Percentiles rank a stretch among this genome's conserved stretches.
phyloP scores from a whole-genome alignment of 139 green algal genomes.

The Edaphochlamys debaryana region DNA sequence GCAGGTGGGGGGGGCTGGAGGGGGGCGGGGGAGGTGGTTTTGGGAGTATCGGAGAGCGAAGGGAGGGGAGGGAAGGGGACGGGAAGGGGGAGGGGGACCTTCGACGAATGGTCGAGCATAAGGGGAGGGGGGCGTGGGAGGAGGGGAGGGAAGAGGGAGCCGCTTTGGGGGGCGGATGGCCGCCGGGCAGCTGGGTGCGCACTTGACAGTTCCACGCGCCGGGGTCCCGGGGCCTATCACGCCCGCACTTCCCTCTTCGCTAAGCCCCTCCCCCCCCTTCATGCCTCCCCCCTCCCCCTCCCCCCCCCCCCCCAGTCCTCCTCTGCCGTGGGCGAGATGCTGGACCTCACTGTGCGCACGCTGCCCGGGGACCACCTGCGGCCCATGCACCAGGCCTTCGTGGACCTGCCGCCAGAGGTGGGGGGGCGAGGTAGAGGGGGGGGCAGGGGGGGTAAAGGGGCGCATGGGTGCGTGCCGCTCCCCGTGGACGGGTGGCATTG shows the following conservation, averaged over 20 bases:
- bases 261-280: background rate
- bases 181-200: too few relatives aligned
- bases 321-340: conserved; percentile 35
- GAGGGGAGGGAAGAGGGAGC: background rate
- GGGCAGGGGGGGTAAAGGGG: background rate
- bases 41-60: too few relatives aligned
- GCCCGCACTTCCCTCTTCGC: background rate
- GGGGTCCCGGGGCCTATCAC: background rate
- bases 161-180: background rate
- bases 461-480: too few relatives aligned
- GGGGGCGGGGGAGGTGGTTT: background rate
- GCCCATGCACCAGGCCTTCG: conserved; percentile 77
- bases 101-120: background rate
- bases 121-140: background rate
- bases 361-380: conserved; percentile 86
- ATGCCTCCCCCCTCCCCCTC: background rate
- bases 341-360: conserved; percentile 83
- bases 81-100: background rate
- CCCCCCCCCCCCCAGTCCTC: background rate
- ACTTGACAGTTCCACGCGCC: too few relatives aligned
- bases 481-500: background rate
- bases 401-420: conserved; percentile 72
- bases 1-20: conserved; percentile 75
- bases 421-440: background rate
- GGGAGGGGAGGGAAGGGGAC: background rate